Evolutionary conservation across 805 yeast genomes (phyloP), one percentile per base, ranked within the genome.

Genomic region (Barnettozyma vustinii): DNA sequence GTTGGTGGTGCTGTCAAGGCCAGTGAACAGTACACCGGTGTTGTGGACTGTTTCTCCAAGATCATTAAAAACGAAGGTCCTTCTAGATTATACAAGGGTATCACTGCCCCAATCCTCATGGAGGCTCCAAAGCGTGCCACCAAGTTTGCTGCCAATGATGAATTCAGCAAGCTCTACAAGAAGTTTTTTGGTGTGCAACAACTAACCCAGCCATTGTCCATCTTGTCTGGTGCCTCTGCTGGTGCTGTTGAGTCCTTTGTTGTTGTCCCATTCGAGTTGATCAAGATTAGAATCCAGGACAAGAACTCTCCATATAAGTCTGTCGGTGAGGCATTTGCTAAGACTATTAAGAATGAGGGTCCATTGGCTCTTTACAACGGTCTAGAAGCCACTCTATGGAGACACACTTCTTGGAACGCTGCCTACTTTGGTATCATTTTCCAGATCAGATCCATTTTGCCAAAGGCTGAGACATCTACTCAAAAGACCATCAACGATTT

Each of bases 71-170:
- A 80, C 57, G 99, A 94, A 68, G 99, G 99, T 45, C 76, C 81
- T 39, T 70, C 84, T 10, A 76, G 94, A 54, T 77, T 92, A 50
- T 94, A 94, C 71, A 83, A 91, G 64, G 99, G 99, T 56, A 94
- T 94, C 61, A 73, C 87, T 27, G 96, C 99, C 21, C 99, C 99
- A 32, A 88, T 94, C 58, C 75, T 94, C 61, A 94, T 94, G 99
- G 99, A 94, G 69, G 99, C 98, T 13, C 99, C 99, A 56, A 94
- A 94, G 76, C 83, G 99, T 74, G 99, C 99, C 39, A 91, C 96
- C 56, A 94, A 94, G 69, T 94, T 94, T 66, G 97, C 98, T 46
- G 96, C 97, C 53, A 94, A 94, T 66, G 99, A 94, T 66, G 95
- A 89, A 67, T 94, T 96, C 85, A 92, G 96, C 46, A 84, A 84